Percentiles rank a stretch among this genome's conserved stretches.
Evolutionary conservation across 2,329 filamentous ascomycete species (phyloP).

Genomic region (Apiospora kogelbergensis): DNA sequence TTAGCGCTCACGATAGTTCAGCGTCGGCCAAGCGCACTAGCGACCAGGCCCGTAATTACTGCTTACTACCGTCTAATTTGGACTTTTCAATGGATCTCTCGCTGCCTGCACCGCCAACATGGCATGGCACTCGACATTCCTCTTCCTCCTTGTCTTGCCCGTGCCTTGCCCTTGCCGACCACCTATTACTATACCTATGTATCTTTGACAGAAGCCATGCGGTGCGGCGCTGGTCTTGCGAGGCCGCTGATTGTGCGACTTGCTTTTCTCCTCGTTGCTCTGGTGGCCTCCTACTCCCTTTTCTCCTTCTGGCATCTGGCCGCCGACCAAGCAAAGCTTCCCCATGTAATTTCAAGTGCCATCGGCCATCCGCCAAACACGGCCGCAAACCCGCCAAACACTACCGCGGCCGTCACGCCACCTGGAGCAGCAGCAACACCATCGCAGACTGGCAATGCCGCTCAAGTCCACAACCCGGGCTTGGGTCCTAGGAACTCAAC

Average conservation of each 20-base stretch:
- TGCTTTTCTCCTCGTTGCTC: not conserved
- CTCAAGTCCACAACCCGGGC: not conserved
- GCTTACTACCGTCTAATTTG: no score
- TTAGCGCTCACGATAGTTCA: no score
- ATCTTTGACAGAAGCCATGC: not conserved
- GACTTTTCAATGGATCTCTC: no score
- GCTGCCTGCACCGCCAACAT: no score
- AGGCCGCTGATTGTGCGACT: not conserved
- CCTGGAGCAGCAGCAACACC: not conserved
- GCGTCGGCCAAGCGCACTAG: no score
- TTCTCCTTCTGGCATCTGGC: not conserved
- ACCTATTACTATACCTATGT: no score
- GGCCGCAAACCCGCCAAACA: not conserved
- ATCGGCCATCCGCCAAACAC: not conserved
- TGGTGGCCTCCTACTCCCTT: not conserved
- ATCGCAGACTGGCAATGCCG: not conserved
- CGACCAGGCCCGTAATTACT: no score
- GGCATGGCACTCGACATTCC: no score
- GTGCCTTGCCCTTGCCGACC: no score
- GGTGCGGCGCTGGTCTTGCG: not conserved
- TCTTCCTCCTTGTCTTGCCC: no score
- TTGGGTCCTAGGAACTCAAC: not conserved
- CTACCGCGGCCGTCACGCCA: not conserved
- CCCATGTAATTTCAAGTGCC: not conserved
- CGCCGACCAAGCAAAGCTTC: not conserved